Conservation (phyloP, 805 yeast species). For the Yamadazyma tumulicola region DNA sequence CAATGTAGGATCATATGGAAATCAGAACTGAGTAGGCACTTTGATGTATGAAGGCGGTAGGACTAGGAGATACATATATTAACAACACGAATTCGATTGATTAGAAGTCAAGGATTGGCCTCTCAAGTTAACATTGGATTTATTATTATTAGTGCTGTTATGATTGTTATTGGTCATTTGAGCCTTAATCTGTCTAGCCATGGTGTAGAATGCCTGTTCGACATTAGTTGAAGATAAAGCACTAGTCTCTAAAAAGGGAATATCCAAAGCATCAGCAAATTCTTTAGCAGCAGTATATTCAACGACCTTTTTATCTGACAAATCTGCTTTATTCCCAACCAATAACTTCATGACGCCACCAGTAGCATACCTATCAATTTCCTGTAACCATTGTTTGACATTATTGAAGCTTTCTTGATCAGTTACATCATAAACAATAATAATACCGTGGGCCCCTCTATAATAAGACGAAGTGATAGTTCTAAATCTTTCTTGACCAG, state of each 20-base stretch:
- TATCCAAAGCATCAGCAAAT: constrained; percentile 91
- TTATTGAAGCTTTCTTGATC: constrained; percentile 95
- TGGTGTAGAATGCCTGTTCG: constrained; percentile 96
- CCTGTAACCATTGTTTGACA: constrained; percentile 98
- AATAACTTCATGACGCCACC: constrained; percentile 94
- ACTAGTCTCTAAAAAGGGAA: constrained; percentile 94
- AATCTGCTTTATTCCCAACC: constrained; percentile 95
- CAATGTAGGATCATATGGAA: too few relatives aligned
- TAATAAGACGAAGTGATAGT: constrained; percentile 96
- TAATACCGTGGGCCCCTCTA: constrained; percentile 98
- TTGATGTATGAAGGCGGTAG: too few relatives aligned
- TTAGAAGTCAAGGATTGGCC: constrained; percentile 55
- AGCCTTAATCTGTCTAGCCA: constrained; percentile 98
- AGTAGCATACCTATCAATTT: constrained; percentile 96
- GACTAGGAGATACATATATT: constrained; percentile 7
- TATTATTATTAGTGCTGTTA: constrained; percentile 45
- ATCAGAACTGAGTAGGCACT: too few relatives aligned
- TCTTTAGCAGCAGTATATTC: constrained; percentile 96
- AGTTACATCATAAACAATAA: constrained; percentile 95
- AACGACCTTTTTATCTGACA: constrained; percentile 89
- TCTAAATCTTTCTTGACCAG: constrained; percentile 98
- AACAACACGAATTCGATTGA: constrained; percentile 40
- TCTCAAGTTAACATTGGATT: constrained; percentile 67
- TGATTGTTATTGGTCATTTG: constrained; percentile 68
- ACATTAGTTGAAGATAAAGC: constrained; percentile 95